These are phyloP conservation scores for Breviolum minutum DNA, from an alignment of 73 alveolate species.

Conservation along the genomic window DNA sequence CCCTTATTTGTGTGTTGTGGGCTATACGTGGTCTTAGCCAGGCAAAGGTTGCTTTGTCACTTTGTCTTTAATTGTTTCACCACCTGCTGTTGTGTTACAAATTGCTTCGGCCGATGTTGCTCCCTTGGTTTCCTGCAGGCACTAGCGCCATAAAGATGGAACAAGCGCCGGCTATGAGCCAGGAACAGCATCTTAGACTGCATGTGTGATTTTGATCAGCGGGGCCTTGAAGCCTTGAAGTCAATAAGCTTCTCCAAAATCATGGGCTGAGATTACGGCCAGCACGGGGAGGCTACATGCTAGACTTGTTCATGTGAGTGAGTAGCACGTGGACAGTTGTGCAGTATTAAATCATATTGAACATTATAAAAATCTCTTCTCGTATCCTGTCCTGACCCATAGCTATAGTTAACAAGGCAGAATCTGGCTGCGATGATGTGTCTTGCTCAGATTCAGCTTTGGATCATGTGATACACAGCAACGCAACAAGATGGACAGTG, in stretches of 20 bases:
- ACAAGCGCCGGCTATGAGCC: constrained; percentile 63
- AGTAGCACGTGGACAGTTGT: too few relatives aligned
- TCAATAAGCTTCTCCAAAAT: too few relatives aligned
- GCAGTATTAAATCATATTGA: too few relatives aligned
- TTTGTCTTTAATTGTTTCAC: background rate
- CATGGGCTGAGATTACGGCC: too few relatives aligned
- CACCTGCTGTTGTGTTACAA: background rate
- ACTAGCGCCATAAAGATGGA: constrained; percentile 5
- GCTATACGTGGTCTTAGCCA: constrained; percentile 20
- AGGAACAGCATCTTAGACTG: background rate
- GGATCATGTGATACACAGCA: background rate
- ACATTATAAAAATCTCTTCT: too few relatives aligned
- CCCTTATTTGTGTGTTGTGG: constrained; percentile 39
- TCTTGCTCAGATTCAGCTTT: background rate
- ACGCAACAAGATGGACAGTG: background rate
- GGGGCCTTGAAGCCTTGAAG: too few relatives aligned
- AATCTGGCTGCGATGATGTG: constrained; percentile 57
- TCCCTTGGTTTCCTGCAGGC: background rate
- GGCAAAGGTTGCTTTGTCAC: background rate
- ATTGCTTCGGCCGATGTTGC: background rate
- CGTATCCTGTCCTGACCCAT: too few relatives aligned
- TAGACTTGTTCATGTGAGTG: too few relatives aligned
- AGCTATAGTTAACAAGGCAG: background rate
- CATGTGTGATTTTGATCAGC: background rate
- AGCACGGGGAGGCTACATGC: too few relatives aligned